phyloP scores from a whole-genome alignment of 345 rosid genomes.

The Ricinus communis region DNA sequence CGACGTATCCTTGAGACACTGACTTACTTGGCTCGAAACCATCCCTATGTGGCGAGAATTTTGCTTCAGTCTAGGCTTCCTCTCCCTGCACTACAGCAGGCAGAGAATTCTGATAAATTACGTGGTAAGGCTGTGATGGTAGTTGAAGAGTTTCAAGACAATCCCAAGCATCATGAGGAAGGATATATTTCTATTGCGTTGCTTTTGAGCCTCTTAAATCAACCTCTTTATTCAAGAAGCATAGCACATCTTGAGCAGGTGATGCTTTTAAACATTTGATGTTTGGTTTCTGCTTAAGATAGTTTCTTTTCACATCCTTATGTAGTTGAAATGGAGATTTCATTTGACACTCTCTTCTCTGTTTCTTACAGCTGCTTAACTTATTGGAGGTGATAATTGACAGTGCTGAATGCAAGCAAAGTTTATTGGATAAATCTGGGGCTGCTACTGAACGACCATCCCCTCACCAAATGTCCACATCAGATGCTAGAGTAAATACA shows the following conservation, averaged over 20 bases:
- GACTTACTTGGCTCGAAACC: constrained; percentile 83
- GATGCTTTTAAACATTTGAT: constrained; percentile 6
- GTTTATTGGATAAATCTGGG: constrained; percentile 46
- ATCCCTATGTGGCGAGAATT: constrained; percentile 74
- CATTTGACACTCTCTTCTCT: constrained; percentile 6
- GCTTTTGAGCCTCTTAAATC: constrained; percentile 87
- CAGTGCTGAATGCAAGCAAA: constrained; percentile 60
- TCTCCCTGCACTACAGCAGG: constrained; percentile 41
- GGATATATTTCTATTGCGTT: constrained; percentile 61
- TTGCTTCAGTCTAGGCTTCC: constrained; percentile 68
- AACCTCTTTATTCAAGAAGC: constrained; percentile 90
- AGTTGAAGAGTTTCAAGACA: constrained; percentile 47
- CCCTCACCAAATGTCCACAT: constrained; percentile 33
- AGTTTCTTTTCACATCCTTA: not conserved
- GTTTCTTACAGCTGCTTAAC: constrained; percentile 66
- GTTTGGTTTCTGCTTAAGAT: not conserved
- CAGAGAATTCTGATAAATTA: constrained; percentile 38
- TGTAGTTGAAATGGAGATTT: not conserved
- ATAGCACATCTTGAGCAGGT: constrained; percentile 98
- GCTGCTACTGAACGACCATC: constrained; percentile 46
- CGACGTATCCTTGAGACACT: constrained; percentile 88
- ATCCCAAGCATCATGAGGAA: constrained; percentile 34
- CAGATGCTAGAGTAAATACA: constrained; percentile 40
- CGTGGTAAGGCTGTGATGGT: constrained; percentile 73
- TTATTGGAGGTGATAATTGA: constrained; percentile 85